Percentiles rank a stretch among this genome's conserved stretches.
phyloP scores from a whole-genome alignment of 176 grass and related monocot species.

The Carex littledalei region DNA sequence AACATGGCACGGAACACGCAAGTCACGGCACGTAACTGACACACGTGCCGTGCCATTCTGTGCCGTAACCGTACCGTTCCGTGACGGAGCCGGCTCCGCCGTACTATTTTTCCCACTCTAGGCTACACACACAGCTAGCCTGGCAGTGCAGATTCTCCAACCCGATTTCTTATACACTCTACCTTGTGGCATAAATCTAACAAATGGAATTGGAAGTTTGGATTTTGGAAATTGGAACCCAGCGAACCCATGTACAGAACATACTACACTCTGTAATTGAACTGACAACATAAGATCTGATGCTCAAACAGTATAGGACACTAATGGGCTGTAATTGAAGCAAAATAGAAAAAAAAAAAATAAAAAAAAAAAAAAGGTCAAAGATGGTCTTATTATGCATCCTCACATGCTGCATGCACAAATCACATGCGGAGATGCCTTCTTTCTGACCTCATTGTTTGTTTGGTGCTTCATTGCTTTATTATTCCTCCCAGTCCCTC shows the following conservation, averaged over 20 bases:
- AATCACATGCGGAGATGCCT: conserved; percentile 17
- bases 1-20: no score
- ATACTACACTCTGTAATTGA: neutral
- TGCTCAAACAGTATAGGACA: neutral
- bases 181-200: neutral
- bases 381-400: conserved; percentile 13
- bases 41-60: no score
- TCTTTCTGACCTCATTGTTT: conserved; percentile 1
- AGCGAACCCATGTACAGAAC: no score
- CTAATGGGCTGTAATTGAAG: neutral
- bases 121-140: neutral
- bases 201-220: no score
- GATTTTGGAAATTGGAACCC: neutral
- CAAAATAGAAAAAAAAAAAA: neutral
- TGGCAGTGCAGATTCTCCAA: neutral
- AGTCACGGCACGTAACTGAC: no score
- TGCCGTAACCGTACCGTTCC: no score
- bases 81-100: no score
- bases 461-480: neutral
- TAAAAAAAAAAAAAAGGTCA: neutral
- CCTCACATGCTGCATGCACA: conserved; percentile 1
- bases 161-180: neutral
- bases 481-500: neutral
- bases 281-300: neutral
- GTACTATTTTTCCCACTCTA: no score